Percentiles rank a stretch among this genome's conserved stretches.
These are phyloP conservation scores for Rhizopus sp. DNA, from an alignment of 371 early-diverging fungal genomes.

Conservation along the genomic window DNA sequence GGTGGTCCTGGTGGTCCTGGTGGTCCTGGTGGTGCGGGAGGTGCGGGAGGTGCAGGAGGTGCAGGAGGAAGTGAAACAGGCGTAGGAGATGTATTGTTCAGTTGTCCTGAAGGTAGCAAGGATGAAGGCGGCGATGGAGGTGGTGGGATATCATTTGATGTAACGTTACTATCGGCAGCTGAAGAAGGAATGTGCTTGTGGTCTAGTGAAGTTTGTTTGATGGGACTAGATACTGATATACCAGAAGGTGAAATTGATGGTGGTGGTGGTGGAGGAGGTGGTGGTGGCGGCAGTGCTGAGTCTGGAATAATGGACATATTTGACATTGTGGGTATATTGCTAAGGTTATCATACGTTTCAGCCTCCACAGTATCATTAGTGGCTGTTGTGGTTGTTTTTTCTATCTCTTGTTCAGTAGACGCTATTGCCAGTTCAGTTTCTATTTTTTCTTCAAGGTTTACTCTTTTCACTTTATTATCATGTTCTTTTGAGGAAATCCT, in stretches of 20 bases:
- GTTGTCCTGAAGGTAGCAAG: not conserved
- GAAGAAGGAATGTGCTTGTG: too few relatives aligned
- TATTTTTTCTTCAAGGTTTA: not conserved
- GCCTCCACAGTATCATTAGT: not conserved
- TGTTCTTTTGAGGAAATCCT: not conserved
- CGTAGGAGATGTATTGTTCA: not conserved
- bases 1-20: too few relatives aligned
- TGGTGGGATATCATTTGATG: not conserved
- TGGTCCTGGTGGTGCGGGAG: too few relatives aligned
- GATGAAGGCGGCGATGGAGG: constrained; percentile 15
- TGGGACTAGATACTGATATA: too few relatives aligned
- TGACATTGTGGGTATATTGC: constrained; percentile 4
- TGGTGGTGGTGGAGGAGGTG: constrained; percentile 25
- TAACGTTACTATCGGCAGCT: not conserved
- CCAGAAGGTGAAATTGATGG: not conserved
- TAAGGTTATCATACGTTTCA: not conserved
- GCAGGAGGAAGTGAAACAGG: not conserved
- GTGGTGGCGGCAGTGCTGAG: constrained; percentile 28
- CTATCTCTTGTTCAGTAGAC: not conserved
- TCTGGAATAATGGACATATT: not conserved
- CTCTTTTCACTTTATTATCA: not conserved
- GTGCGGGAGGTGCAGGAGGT: constrained; percentile 16
- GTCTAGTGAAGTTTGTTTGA: too few relatives aligned
- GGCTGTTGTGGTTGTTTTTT: not conserved
- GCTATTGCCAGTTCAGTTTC: constrained; percentile 6